Evolutionary conservation across 2,329 filamentous ascomycete genomes (phyloP).

Genomic region (Zasmidium cellare): DNA sequence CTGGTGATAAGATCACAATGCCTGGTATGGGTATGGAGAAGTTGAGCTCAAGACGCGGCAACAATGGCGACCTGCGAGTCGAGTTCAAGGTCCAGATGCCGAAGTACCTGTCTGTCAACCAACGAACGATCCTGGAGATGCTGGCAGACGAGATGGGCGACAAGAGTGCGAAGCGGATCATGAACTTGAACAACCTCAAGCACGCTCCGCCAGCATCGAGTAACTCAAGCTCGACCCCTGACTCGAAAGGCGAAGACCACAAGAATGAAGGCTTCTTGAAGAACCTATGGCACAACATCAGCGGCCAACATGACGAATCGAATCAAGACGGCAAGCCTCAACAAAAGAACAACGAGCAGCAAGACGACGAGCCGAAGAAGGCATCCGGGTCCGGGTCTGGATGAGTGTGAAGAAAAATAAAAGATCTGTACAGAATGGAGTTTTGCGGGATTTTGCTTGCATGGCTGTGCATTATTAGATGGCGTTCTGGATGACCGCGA

Average conservation of each 20-base stretch:
- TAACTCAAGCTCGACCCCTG: slow-evolving; percentile 48
- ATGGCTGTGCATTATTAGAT: slow-evolving; percentile 8
- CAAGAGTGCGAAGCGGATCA: slow-evolving; percentile 85
- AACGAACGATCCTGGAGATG: slow-evolving; percentile 91
- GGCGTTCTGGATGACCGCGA: slow-evolving; percentile 3
- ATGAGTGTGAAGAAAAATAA: slow-evolving; percentile 1
- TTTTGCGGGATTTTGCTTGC: neutral
- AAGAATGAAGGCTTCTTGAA: slow-evolving; percentile 89
- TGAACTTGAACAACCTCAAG: slow-evolving; percentile 64
- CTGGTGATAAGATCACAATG: slow-evolving; percentile 87
- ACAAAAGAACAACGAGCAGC: slow-evolving; percentile 19
- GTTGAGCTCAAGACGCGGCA: slow-evolving; percentile 64
- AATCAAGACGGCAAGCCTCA: slow-evolving; percentile 17
- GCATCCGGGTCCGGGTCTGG: slow-evolving; percentile 35
- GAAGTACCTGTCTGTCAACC: slow-evolving; percentile 87
- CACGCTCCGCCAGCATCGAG: slow-evolving; percentile 44
- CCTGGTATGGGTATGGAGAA: slow-evolving; percentile 93
- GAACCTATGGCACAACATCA: slow-evolving; percentile 88
- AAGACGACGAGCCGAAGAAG: slow-evolving; percentile 38
- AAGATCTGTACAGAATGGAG: slow-evolving; percentile 6
- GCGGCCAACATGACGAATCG: slow-evolving; percentile 60
- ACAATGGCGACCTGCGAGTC: slow-evolving; percentile 80
- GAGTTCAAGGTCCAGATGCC: slow-evolving; percentile 96
- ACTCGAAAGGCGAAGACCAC: slow-evolving; percentile 50
- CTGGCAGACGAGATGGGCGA: slow-evolving; percentile 95